These are phyloP conservation scores for Leccinum pellstonianum DNA, from an alignment of 768 basidiomycete genomes.

Conservation along the genomic window DNA sequence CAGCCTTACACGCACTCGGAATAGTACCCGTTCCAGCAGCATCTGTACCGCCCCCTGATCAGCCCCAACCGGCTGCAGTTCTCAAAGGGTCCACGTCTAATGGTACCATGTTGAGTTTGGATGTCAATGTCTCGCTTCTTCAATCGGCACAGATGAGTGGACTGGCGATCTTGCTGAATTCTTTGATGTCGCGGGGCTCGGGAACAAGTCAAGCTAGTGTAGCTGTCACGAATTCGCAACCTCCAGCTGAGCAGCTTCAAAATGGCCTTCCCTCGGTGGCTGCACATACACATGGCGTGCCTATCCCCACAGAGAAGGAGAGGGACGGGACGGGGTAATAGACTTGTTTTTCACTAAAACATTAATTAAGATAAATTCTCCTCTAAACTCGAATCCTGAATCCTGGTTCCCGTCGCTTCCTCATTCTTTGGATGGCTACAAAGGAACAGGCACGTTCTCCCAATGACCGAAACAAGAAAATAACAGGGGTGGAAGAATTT, in stretches of 20 bases:
- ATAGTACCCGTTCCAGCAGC: conserved; percentile 67
- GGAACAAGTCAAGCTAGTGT: conserved; percentile 23
- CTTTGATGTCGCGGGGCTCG: conserved; percentile 54
- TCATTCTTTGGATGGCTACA: background rate
- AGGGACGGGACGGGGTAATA: conserved; percentile 25
- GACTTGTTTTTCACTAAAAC: conserved; percentile 12
- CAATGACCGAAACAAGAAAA: background rate
- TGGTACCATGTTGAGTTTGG: conserved; percentile 69
- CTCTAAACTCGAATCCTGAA: background rate
- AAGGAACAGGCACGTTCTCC: background rate
- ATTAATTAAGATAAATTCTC: conserved; percentile 12
- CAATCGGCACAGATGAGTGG: conserved; percentile 78
- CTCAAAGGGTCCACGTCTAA: conserved; percentile 69
- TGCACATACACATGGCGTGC: conserved; percentile 3
- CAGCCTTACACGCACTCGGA: conserved; percentile 64
- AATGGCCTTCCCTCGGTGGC: conserved; percentile 15
- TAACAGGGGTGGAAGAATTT: background rate
- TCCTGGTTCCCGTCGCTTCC: background rate
- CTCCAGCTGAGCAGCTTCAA: conserved; percentile 16
- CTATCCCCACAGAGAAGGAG: conserved; percentile 19
- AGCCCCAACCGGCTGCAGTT: conserved; percentile 73
- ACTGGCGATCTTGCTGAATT: conserved; percentile 67
- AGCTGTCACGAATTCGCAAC: conserved; percentile 8
- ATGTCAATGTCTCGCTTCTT: conserved; percentile 74
- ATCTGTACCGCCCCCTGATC: conserved; percentile 50